Evolutionary conservation across 2,329 filamentous ascomycete species (phyloP).

Genomic region (Didymella keratinophila): DNA sequence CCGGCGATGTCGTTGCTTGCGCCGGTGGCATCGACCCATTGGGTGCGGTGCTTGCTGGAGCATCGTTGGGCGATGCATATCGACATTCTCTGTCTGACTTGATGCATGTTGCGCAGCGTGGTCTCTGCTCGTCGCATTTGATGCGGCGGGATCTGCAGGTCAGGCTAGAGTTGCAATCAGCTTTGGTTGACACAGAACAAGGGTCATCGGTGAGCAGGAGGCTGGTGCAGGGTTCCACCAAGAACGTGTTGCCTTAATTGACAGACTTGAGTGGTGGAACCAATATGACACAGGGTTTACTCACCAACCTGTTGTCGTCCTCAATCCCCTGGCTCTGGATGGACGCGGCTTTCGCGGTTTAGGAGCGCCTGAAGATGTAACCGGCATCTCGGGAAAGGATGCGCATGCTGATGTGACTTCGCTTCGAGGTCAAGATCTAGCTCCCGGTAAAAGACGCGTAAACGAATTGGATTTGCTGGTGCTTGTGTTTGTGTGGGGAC

Average conservation of each 20-base stretch:
- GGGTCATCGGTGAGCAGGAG: neutral
- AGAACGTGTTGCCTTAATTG: neutral
- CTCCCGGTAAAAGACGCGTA: slow-evolving; percentile 25
- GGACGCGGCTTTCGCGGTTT: slow-evolving; percentile 51
- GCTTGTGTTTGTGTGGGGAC: slow-evolving; percentile 16
- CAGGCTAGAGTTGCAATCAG: slow-evolving; percentile 41
- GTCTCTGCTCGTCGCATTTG: slow-evolving; percentile 61
- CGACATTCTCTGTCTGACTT: slow-evolving; percentile 55
- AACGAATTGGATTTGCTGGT: slow-evolving; percentile 17
- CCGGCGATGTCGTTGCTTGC: slow-evolving; percentile 30
- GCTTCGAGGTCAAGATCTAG: slow-evolving; percentile 38
- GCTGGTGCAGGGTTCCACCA: neutral
- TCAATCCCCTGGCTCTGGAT: slow-evolving; percentile 54
- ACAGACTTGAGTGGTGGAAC: neutral
- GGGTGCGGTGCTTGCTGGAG: slow-evolving; percentile 12
- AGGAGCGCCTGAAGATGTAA: slow-evolving; percentile 34
- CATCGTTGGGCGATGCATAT: slow-evolving; percentile 41
- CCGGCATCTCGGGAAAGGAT: slow-evolving; percentile 36
- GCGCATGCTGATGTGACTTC: slow-evolving; percentile 37
- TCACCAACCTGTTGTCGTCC: slow-evolving; percentile 57
- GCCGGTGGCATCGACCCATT: slow-evolving; percentile 30
- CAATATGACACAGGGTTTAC: slow-evolving; percentile 21
- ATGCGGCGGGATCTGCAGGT: slow-evolving; percentile 59
- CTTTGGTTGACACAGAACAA: neutral
- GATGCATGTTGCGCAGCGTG: slow-evolving; percentile 54